These are phyloP conservation scores for Trichophaea hybrida DNA, from an alignment of 2,329 filamentous ascomycete genomes.

Conservation along the genomic window DNA sequence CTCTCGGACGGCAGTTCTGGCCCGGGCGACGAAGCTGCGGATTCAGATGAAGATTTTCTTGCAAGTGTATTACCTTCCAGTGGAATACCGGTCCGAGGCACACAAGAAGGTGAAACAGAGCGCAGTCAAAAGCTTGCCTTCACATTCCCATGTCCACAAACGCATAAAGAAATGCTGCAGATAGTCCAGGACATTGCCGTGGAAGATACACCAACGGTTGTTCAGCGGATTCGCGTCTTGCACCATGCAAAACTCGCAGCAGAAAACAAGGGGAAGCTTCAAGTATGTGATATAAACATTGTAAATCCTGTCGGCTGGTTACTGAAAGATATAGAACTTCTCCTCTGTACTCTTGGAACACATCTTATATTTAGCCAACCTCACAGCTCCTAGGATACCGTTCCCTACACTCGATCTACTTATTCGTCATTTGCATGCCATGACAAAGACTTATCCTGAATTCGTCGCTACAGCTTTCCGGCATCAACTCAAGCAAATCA, in stretches of 20 bases:
- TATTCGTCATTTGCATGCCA: constrained; percentile 79
- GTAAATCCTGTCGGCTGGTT: constrained; percentile 16
- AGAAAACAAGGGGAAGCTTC: constrained; percentile 72
- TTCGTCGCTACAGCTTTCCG: constrained; percentile 68
- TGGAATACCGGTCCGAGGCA: neutral
- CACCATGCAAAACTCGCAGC: constrained; percentile 76
- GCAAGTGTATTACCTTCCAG: constrained; percentile 44
- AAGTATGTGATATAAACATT: constrained; percentile 36
- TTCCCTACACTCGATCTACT: constrained; percentile 62
- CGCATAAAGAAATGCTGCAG: constrained; percentile 56
- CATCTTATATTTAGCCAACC: constrained; percentile 43
- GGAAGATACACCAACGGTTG: constrained; percentile 56
- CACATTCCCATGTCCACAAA: constrained; percentile 73
- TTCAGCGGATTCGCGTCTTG: constrained; percentile 82
- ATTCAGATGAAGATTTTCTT: constrained; percentile 51
- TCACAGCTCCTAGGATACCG: constrained; percentile 37
- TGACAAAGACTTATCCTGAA: constrained; percentile 71
- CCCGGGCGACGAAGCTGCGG: constrained; percentile 30
- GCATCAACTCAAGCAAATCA: constrained; percentile 47
- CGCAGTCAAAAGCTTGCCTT: constrained; percentile 51
- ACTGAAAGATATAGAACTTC: constrained; percentile 29
- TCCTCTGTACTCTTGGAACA: constrained; percentile 39
- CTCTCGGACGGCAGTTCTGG: constrained; percentile 15
- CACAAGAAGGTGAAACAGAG: constrained; percentile 28
- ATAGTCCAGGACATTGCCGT: constrained; percentile 47